phyloP scores from a whole-genome alignment of 495 filamentous ascomycete species.

The Oleoguttula mirabilis region DNA sequence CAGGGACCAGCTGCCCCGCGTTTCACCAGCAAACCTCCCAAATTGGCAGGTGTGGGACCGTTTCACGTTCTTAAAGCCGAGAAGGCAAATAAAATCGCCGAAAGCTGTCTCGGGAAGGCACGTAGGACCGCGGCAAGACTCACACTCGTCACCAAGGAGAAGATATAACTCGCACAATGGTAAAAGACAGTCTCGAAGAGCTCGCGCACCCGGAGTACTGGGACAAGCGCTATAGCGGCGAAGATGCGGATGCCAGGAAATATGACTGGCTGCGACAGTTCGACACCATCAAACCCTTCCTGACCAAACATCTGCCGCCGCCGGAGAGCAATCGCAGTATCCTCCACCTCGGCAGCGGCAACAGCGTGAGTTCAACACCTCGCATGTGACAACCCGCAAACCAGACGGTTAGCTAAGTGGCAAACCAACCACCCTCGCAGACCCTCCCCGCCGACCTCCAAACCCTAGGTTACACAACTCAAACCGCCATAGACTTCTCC shows the following conservation, averaged over 20 bases:
- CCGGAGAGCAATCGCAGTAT: conserved; percentile 29
- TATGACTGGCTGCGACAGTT: conserved; percentile 45
- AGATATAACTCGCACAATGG: too few relatives aligned
- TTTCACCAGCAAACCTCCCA: neutral
- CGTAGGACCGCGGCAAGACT: too few relatives aligned
- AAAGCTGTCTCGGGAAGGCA: too few relatives aligned
- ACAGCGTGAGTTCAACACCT: conserved; percentile 42
- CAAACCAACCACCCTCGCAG: conserved; percentile 23
- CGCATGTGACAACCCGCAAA: too few relatives aligned
- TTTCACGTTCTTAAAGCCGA: too few relatives aligned
- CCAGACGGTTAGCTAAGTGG: neutral
- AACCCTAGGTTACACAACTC: conserved; percentile 38
- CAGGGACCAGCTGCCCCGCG: too few relatives aligned
- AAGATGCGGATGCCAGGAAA: conserved; percentile 25
- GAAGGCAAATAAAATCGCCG: too few relatives aligned
- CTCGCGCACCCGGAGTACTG: conserved; percentile 39
- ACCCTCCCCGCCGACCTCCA: conserved; percentile 39
- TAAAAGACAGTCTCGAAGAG: conserved; percentile 20
- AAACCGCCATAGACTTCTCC: conserved; percentile 49
- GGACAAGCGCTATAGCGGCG: conserved; percentile 37
- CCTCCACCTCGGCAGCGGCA: conserved; percentile 47
- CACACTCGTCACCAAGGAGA: too few relatives aligned
- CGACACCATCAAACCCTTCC: conserved; percentile 37
- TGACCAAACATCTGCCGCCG: conserved; percentile 30
- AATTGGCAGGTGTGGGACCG: too few relatives aligned